Conservation (phyloP, 2,329 filamentous ascomycete species). For the Exophiala oligosperma region DNA sequence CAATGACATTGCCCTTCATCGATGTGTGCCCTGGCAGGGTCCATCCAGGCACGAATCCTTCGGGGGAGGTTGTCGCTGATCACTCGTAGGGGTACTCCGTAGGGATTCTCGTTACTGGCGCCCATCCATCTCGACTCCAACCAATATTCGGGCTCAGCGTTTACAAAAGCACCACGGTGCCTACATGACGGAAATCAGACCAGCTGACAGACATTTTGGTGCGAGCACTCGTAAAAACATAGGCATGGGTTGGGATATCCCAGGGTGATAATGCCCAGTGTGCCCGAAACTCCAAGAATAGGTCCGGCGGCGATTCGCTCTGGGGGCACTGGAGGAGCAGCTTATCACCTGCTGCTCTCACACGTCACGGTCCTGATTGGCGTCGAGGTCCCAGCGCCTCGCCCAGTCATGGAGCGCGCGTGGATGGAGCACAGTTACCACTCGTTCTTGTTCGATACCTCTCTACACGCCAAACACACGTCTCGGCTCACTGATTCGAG, state of each 20-base stretch:
- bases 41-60: conserved; percentile 3
- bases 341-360: conserved; percentile 20
- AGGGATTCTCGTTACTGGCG: not conserved
- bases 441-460: not conserved
- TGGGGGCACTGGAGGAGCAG: conserved; percentile 8
- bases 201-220: conserved; percentile 1
- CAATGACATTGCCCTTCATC: not conserved
- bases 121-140: not conserved
- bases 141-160: conserved; percentile 1
- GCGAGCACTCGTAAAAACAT: not conserved
- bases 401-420: conserved; percentile 23
- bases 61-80: not conserved
- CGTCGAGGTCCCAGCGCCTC: conserved; percentile 23
- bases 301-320: conserved; percentile 23
- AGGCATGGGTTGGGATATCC: not conserved
- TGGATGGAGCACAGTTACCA: conserved; percentile 6
- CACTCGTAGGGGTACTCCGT: not conserved
- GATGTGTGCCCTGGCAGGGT: not conserved
- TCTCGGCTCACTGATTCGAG: conserved; percentile 17
- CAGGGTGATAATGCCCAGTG: conserved; percentile 1
- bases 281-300: conserved; percentile 22
- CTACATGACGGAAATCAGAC: not conserved
- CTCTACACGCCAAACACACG: conserved; percentile 6
- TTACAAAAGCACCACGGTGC: not conserved
- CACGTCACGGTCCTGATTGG: conserved; percentile 26